phyloP scores from a whole-genome alignment of 140 eudicot genomes.

The Senecio squalidus region DNA sequence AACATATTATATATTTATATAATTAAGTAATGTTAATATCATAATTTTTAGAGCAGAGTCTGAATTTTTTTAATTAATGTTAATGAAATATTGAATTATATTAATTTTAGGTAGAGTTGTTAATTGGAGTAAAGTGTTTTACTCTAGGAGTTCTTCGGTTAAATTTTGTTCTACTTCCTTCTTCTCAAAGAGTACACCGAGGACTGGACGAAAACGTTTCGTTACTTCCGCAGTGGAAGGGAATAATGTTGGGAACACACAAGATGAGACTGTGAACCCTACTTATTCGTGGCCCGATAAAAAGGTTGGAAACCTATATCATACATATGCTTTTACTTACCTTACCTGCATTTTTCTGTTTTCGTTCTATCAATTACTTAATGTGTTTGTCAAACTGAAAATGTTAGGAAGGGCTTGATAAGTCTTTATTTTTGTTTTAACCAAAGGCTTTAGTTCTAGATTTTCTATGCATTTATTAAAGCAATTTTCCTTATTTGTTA shows the following conservation, averaged over 20 bases:
- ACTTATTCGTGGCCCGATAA: slow-evolving; percentile 48
- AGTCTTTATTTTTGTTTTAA: background rate
- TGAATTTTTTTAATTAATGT: background rate
- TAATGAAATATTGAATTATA: background rate
- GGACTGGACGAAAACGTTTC: slow-evolving; percentile 18
- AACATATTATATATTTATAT: no score
- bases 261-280: slow-evolving; percentile 26
- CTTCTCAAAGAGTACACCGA: slow-evolving; percentile 5
- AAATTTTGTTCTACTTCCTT: slow-evolving; percentile 21
- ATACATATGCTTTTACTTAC: background rate
- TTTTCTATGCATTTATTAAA: background rate
- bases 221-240: slow-evolving; percentile 24
- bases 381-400: no score
- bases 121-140: slow-evolving; percentile 25
- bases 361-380: no score
- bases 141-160: slow-evolving; percentile 16
- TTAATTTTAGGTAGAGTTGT: slow-evolving; percentile 26
- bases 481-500: slow-evolving; percentile 10
- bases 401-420: background rate
- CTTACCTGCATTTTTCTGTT: no score
- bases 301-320: slow-evolving; percentile 33
- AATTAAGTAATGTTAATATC: no score
- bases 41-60: no score
- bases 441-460: background rate
- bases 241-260: slow-evolving; percentile 25